A percentile compares a stretch with the other conserved stretches of the same genome.
Conservation (phyloP, 2,329 filamentous ascomycete species). For the Sarocladium kiliense region DNA sequence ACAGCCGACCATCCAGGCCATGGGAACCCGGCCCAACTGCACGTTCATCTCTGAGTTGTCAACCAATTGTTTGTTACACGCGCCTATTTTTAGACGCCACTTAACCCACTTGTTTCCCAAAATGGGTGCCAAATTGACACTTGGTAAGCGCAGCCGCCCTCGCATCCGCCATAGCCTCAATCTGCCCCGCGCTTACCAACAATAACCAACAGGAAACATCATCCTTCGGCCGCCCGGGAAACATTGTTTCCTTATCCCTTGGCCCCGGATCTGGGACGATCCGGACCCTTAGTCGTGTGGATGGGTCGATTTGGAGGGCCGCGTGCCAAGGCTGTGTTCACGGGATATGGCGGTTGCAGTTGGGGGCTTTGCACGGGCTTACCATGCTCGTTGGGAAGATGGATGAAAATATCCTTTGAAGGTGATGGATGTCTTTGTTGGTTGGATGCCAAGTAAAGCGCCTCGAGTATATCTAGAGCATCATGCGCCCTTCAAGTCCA, state of each 20-base stretch:
- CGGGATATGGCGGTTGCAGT: neutral
- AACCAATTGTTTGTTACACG: neutral
- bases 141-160: slow-evolving; percentile 3
- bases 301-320: neutral
- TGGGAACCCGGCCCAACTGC: neutral
- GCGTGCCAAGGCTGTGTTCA: neutral
- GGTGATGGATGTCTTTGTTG: neutral
- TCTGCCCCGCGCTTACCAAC: slow-evolving; percentile 1
- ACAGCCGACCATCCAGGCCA: neutral
- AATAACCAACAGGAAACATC: neutral
- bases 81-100: slow-evolving; percentile 6
- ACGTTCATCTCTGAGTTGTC: neutral
- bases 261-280: neutral
- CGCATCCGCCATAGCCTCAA: neutral
- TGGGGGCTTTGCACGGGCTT: neutral
- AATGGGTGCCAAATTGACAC: neutral
- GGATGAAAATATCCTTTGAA: neutral
- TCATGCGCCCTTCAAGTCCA: neutral
- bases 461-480: slow-evolving; percentile 3
- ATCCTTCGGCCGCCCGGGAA: neutral
- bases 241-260: slow-evolving; percentile 2
- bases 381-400: neutral
- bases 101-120: too few species aligned
- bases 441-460: neutral
- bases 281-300: neutral